Evolutionary conservation across 139 green algal species (phyloP).

Genomic region (Coccomyxa sp.): DNA sequence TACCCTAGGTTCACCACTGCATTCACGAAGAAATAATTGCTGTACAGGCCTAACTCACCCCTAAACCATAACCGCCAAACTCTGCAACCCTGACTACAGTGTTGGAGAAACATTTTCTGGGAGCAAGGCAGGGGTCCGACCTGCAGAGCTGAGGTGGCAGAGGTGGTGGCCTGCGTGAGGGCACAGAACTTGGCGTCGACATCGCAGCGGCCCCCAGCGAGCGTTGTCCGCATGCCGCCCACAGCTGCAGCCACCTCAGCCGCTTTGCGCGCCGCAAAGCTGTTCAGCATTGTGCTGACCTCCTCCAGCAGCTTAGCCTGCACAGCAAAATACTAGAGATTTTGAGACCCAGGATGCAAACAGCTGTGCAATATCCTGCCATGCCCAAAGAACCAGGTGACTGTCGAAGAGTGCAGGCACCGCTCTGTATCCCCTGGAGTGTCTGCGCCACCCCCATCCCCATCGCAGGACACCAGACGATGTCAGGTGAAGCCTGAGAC

Average conservation of each 20-base stretch:
- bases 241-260: constrained; percentile 11
- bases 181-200: background rate
- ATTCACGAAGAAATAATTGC: background rate
- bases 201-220: background rate
- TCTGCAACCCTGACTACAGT: background rate
- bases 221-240: background rate
- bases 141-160: background rate
- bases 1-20: background rate
- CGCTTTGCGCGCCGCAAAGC: constrained; percentile 23
- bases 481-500: background rate
- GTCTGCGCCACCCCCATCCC: background rate
- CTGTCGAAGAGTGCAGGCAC: background rate
- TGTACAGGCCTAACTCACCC: background rate
- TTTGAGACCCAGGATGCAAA: constrained; percentile 10
- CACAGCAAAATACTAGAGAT: no score
- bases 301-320: constrained; percentile 34
- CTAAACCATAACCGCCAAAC: background rate
- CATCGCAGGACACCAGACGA: background rate
- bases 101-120: background rate
- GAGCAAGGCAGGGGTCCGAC: background rate
- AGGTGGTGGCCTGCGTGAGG: background rate
- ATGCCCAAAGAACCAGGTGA: background rate
- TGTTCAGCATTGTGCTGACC: constrained; percentile 34
- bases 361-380: background rate
- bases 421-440: background rate